A percentile compares a stretch with the other conserved stretches of the same genome.
Evolutionary conservation across 192 early-diverging fungal genomes (phyloP).

Genomic region (Gonapodya prolifera): DNA sequence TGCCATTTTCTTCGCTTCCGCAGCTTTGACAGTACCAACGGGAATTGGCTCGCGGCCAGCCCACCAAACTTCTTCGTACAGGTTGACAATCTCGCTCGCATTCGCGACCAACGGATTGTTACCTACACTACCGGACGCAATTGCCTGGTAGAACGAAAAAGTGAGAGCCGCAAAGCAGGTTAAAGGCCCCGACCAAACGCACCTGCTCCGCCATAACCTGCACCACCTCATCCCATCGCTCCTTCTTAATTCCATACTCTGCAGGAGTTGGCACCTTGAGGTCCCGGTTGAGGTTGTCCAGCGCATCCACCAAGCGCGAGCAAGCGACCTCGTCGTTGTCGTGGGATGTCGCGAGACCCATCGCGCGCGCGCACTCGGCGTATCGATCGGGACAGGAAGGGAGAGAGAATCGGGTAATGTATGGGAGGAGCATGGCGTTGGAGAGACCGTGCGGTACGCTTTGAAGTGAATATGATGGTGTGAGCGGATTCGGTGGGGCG

Average conservation of each 20-base stretch:
- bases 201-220: conserved; percentile 2
- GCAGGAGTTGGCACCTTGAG: background rate
- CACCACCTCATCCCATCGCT: background rate
- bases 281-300: conserved; percentile 1
- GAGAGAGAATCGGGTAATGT: conserved; percentile 1
- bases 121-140: background rate
- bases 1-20: background rate
- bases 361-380: conserved; percentile 2
- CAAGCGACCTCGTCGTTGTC: background rate
- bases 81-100: background rate
- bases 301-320: background rate
- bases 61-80: conserved; percentile 4
- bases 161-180: too few relatives aligned
- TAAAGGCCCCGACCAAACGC: too few relatives aligned
- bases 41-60: background rate
- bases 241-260: background rate
- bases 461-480: background rate
- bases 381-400: background rate
- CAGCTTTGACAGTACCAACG: background rate
- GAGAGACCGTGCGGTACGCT: conserved; percentile 10
- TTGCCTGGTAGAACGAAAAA: background rate
- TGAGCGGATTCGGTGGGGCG: background rate
- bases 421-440: conserved; percentile 11
- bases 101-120: background rate
- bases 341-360: background rate